A percentile compares a stretch with the other conserved stretches of the same genome.
Conservation (phyloP, 2,329 filamentous ascomycete species). For the Fusarium citri region DNA sequence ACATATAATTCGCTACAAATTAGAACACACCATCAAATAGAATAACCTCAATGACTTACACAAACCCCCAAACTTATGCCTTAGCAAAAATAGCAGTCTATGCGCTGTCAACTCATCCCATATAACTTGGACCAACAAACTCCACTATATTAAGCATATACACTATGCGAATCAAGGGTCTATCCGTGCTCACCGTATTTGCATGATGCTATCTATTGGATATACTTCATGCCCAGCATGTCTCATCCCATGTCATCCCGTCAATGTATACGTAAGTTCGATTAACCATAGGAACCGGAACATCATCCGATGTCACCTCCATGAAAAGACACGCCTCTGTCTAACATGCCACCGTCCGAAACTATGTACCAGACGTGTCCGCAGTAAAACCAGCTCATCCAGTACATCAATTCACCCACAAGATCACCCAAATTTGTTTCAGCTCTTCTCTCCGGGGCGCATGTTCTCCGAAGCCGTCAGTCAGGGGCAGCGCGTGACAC, state of each 20-base stretch:
- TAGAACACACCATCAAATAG: not conserved
- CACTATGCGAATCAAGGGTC: not conserved
- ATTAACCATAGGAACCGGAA: constrained; percentile 51
- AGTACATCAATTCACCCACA: too few relatives aligned
- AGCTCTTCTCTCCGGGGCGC: constrained; percentile 28
- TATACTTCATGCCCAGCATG: not conserved
- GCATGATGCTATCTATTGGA: not conserved
- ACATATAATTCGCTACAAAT: not conserved
- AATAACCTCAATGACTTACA: not conserved
- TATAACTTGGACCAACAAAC: not conserved
- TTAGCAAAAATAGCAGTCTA: not conserved
- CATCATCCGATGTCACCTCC: constrained; percentile 57
- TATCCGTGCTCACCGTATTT: not conserved
- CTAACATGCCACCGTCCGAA: constrained; percentile 61
- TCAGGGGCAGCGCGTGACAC: constrained; percentile 48
- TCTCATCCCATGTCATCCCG: not conserved
- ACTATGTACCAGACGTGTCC: constrained; percentile 55
- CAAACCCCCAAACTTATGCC: not conserved
- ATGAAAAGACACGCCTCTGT: constrained; percentile 58
- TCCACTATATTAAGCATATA: not conserved
- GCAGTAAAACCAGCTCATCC: constrained; percentile 49
- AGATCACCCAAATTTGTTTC: constrained; percentile 7
- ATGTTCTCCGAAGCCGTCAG: constrained; percentile 52
- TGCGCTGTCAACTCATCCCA: not conserved
- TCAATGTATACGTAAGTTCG: not conserved